phyloP scores from a whole-genome alignment of 2,329 filamentous ascomycete species.

The Diplodia seriata region DNA sequence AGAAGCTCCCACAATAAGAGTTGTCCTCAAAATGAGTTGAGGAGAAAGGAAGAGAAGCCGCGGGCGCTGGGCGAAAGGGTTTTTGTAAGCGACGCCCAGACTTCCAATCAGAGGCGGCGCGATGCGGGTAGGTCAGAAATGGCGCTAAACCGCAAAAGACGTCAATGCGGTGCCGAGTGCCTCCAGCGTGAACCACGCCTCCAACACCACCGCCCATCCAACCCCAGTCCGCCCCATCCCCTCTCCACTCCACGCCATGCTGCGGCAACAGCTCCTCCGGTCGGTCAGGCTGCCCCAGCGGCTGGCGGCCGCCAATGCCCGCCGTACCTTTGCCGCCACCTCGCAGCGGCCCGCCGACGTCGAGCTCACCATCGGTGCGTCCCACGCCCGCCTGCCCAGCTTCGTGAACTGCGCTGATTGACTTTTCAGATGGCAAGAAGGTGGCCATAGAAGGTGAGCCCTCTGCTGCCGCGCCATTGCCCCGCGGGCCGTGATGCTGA shows the following conservation, averaged over 20 bases:
- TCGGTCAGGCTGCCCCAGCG: constrained; percentile 64
- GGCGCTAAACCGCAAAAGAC: constrained; percentile 28
- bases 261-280: constrained; percentile 70
- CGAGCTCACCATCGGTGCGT: constrained; percentile 91
- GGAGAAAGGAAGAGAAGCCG: constrained; percentile 41
- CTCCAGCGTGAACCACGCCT: constrained; percentile 30
- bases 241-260: constrained; percentile 53
- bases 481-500: constrained; percentile 34
- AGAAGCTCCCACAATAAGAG: constrained; percentile 70
- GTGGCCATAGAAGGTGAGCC: constrained; percentile 88
- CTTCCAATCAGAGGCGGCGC: constrained; percentile 30
- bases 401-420: constrained; percentile 34
- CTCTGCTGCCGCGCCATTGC: constrained; percentile 27
- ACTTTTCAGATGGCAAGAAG: constrained; percentile 85
- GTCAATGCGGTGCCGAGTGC: constrained; percentile 28
- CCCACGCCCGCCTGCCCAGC: constrained; percentile 37
- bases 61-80: constrained; percentile 8
- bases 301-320: constrained; percentile 57
- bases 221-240: constrained; percentile 16
- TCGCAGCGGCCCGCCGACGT: constrained; percentile 84
- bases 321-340: constrained; percentile 83
- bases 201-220: constrained; percentile 28
- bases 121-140: constrained; percentile 11
- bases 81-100: constrained; percentile 30
- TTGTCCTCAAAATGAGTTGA: constrained; percentile 66